These are phyloP conservation scores for Podospora didyma DNA, from an alignment of 495 filamentous ascomycete species.

Conservation along the genomic window DNA sequence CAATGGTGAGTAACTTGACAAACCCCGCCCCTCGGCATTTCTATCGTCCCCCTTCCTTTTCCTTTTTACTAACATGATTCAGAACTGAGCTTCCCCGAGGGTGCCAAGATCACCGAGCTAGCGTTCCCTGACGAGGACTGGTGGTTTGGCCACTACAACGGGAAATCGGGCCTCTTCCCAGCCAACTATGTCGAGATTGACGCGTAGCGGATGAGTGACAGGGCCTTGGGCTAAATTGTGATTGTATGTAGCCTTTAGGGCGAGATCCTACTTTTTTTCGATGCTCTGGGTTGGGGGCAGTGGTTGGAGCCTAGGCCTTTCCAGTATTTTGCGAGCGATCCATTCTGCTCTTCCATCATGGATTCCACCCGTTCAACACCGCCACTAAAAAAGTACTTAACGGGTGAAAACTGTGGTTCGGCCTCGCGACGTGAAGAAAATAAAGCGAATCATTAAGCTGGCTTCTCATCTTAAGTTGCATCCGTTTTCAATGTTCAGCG, in stretches of 20 bases:
- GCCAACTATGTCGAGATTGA: slow-evolving; percentile 74
- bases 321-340: too few species aligned
- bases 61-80: slow-evolving; percentile 16
- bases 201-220: slow-evolving; percentile 26
- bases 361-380: too few species aligned
- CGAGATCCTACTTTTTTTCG: background rate
- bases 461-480: too few species aligned
- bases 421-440: too few species aligned
- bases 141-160: slow-evolving; percentile 88
- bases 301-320: too few species aligned
- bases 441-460: too few species aligned
- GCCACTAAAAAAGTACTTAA: too few species aligned
- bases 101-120: slow-evolving; percentile 63
- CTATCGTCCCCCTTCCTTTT: too few species aligned
- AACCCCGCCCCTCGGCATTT: background rate
- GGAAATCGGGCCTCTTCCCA: slow-evolving; percentile 85
- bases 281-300: too few species aligned
- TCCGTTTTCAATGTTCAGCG: too few species aligned
- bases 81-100: slow-evolving; percentile 88
- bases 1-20: slow-evolving; percentile 54
- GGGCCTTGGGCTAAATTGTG: background rate
- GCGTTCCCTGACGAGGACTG: slow-evolving; percentile 98
- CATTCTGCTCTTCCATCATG: too few species aligned
- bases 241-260: background rate
- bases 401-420: too few species aligned